Base-by-base conservation (phyloP, 805 yeast species). In the Candida coquimbonensis region DNA sequence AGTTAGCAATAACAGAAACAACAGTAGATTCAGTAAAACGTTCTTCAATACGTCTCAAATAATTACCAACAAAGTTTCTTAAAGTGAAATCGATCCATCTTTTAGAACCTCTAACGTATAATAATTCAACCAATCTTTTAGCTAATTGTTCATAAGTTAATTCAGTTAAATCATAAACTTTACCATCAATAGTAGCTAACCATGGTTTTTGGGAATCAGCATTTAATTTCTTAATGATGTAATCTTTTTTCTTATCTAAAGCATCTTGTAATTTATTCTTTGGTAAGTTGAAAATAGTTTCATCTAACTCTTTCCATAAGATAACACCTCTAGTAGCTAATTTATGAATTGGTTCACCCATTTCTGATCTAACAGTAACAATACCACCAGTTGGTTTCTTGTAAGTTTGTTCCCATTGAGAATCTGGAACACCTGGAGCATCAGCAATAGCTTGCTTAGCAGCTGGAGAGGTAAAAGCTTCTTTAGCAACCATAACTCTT, bases 311-410 rank as follows among this genome's bases (percentile, higher is more conserved):
- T 66, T 88, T 87, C 99, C 99, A 93, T 65, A 93, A 81, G 68
- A 87, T 64, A 49, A 93, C 98, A 75, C 96, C 97, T 66, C 99
- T 83, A 48, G 99, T 93, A 29, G 99, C 98, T 56, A 93, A 78
- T 74, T 93, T 93, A 71, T 93, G 99, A 63, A 93, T 93, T 62
- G 99, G 99, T 74, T 93, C 99, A 64, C 99, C 99, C 99, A 93
- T 93, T 74, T 93, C 99, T 16, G 98, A 91, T 64, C 87, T 77
- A 51, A 93, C 99, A 46, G 99, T 91, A 56, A 93, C 74, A 54
- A 93, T 80, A 69, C 99, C 99, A 73, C 99, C 99, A 49, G 97
- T 82, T 61, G 96, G 91, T 63, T 83, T 83, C 73, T 86, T 85
- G 74, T 93, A 93, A 41, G 97, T 87, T 59, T 77, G 75, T 69